phyloP scores from a whole-genome alignment of 306 rosid genomes.

The Rosa lucieae region DNA sequence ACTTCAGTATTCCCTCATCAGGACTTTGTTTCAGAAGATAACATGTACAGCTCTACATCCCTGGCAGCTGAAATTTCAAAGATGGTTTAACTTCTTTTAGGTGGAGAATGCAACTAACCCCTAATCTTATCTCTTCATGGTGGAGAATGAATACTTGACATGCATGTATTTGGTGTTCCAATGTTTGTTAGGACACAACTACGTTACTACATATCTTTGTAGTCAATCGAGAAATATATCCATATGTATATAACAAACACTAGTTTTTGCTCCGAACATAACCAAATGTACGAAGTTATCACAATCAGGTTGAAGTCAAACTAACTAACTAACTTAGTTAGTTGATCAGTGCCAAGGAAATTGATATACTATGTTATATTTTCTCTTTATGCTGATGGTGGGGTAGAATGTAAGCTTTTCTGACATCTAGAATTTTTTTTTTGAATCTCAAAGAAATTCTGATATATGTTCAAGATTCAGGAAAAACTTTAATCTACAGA shows the following conservation, averaged over 20 bases:
- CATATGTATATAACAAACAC: background rate
- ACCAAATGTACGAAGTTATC: background rate
- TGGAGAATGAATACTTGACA: background rate
- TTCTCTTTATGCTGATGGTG: background rate
- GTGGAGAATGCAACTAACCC: background rate
- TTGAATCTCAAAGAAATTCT: background rate
- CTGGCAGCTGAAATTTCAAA: slow-evolving; percentile 9
- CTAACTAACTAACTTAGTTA: background rate
- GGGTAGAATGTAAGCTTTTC: slow-evolving; percentile 10
- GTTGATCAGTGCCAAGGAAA: slow-evolving; percentile 17
- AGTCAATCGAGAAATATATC: background rate
- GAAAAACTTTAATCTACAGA: background rate
- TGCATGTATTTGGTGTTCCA: background rate
- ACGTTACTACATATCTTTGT: background rate
- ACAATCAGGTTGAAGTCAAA: background rate
- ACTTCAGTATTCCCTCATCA: background rate
- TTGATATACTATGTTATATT: background rate
- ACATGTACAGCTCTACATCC: slow-evolving; percentile 1
- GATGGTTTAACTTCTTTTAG: background rate
- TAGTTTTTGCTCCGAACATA: background rate
- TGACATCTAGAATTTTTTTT: background rate
- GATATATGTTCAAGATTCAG: background rate
- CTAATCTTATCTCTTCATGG: background rate
- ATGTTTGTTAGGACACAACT: background rate
- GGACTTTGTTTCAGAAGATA: background rate